Evolutionary conservation across 257 asterid species (phyloP).

Genomic region (Nicotiana noctiflora): DNA sequence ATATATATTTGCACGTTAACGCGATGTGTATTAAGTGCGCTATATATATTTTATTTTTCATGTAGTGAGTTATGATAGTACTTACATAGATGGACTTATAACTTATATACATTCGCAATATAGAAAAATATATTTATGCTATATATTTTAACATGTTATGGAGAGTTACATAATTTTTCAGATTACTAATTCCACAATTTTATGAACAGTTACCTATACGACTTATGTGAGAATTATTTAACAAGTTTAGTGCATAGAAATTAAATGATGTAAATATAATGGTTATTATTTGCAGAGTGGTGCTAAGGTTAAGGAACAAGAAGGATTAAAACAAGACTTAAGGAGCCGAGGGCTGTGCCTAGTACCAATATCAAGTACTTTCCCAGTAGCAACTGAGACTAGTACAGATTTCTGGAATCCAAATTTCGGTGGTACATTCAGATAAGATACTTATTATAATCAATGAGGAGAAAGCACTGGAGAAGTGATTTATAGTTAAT

Average conservation of each 20-base stretch:
- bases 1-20: too few relatives aligned
- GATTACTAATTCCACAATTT: neutral
- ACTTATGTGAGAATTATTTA: too few relatives aligned
- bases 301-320: conserved; percentile 28
- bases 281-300: conserved; percentile 22
- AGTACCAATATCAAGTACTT: conserved; percentile 76
- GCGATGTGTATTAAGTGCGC: too few relatives aligned
- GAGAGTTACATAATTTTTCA: neutral
- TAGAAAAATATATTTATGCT: too few relatives aligned
- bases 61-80: too few relatives aligned
- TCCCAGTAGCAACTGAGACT: conserved; percentile 59
- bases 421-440: conserved; percentile 51
- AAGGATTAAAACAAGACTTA: conserved; percentile 37
- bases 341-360: conserved; percentile 73
- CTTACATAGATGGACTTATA: too few relatives aligned
- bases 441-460: conserved; percentile 21
- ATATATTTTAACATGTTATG: neutral
- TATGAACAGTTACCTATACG: neutral
- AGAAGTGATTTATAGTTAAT: neutral
- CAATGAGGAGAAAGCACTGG: conserved; percentile 10
- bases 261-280: neutral
- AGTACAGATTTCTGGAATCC: conserved; percentile 70
- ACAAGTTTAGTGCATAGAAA: neutral
- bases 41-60: too few relatives aligned
- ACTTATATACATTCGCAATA: too few relatives aligned